Percentiles rank a stretch among this genome's conserved stretches.
Evolutionary conservation across 208 protist genomes (phyloP).

Genomic region (Naegleria lovaniensis): DNA sequence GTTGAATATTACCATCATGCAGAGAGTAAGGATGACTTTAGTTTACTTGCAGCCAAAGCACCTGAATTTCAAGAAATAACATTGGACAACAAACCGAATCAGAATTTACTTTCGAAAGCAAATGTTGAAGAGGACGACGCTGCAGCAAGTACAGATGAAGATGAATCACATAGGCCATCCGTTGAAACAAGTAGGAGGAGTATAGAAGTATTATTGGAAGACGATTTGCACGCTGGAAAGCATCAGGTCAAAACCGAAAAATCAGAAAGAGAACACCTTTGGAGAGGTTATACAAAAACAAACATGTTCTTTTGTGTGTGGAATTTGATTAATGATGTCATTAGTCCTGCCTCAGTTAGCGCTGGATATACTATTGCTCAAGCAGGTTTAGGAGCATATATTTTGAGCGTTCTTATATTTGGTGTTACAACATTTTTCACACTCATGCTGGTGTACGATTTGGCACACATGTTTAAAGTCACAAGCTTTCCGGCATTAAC

Average conservation of each 20-base stretch:
- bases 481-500: background rate
- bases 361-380: background rate
- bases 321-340: slow-evolving; percentile 20
- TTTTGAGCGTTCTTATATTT: background rate
- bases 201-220: background rate
- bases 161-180: background rate
- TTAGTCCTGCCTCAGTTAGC: background rate
- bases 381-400: background rate
- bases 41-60: too few species aligned
- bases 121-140: too few species aligned
- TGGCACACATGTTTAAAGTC: background rate
- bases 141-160: background rate
- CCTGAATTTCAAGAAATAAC: background rate
- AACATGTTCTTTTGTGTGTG: background rate
- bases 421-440: background rate
- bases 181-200: background rate
- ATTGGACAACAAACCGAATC: background rate
- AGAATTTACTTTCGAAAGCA: too few species aligned
- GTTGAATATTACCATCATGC: background rate
- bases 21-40: background rate
- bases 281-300: background rate
- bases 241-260: background rate
- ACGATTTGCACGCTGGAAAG: background rate
- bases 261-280: background rate
- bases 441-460: background rate